phyloP scores from a whole-genome alignment of 1,284 basidiomycete species.

The Sphaerobolus stellatus region DNA sequence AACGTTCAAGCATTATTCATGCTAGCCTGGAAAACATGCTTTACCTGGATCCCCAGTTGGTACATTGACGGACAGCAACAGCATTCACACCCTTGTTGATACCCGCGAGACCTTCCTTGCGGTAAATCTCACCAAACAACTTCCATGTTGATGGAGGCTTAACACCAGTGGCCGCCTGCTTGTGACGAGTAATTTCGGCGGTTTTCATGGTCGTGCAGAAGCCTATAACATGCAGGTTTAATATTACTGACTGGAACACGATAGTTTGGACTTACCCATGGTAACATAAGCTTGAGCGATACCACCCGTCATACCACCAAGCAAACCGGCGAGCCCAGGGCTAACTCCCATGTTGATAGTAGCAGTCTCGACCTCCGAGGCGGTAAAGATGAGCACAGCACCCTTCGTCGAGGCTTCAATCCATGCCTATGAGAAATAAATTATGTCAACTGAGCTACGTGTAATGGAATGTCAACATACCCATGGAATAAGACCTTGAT shows the following conservation, averaged over 20 bases:
- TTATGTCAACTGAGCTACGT: conserved; percentile 6
- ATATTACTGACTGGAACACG: background rate
- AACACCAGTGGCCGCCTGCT: conserved; percentile 86
- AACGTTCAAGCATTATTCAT: conserved; percentile 7
- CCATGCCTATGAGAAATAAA: conserved; percentile 73
- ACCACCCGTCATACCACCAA: conserved; percentile 98
- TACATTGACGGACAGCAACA: conserved; percentile 95
- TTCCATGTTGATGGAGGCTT: conserved; percentile 94
- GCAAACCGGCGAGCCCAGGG: conserved; percentile 81
- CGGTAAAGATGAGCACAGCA: conserved; percentile 93
- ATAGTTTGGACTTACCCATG: conserved; percentile 69
- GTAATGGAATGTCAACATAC: conserved; percentile 38
- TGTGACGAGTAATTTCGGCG: conserved; percentile 97
- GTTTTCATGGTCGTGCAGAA: conserved; percentile 99
- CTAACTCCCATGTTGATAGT: conserved; percentile 67
- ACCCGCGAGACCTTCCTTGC: conserved; percentile 88
- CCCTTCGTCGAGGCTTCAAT: conserved; percentile 99
- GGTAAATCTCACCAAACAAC: conserved; percentile 93
- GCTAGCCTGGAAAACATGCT: conserved; percentile 25
- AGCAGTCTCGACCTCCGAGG: conserved; percentile 88
- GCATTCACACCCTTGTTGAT: conserved; percentile 99
- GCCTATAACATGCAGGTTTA: conserved; percentile 48
- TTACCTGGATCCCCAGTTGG: conserved; percentile 98
- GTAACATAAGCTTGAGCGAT: conserved; percentile 98
- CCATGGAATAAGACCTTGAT: conserved; percentile 99